A percentile compares a stretch with the other conserved stretches of the same genome.
phyloP scores from a whole-genome alignment of 192 early-diverging fungal species.

The Geranomyces michiganensis region DNA sequence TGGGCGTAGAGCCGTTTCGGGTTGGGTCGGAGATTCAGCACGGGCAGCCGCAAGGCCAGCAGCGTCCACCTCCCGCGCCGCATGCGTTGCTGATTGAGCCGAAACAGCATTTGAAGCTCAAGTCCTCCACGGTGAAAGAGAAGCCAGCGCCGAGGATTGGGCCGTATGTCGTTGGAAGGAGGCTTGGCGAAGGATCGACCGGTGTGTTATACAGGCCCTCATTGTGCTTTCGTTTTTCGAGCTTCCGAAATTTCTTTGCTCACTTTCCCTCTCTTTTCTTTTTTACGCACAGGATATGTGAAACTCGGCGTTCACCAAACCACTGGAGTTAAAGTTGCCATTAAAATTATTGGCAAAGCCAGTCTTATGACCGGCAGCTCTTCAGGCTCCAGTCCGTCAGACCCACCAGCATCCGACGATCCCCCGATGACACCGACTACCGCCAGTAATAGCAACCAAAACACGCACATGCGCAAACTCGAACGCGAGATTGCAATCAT shows the following conservation, averaged over 20 bases:
- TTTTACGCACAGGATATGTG: constrained; percentile 44
- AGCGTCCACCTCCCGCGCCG: too few species aligned
- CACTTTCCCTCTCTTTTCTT: not conserved
- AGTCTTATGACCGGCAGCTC: constrained; percentile 17
- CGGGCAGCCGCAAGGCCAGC: too few species aligned
- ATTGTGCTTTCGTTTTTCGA: not conserved
- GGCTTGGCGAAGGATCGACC: constrained; percentile 59
- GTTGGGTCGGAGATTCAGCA: too few species aligned
- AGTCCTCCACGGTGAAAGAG: too few species aligned
- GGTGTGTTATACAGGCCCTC: constrained; percentile 31
- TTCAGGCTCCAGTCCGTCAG: not conserved
- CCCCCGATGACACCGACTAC: not conserved
- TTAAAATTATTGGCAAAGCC: constrained; percentile 60
- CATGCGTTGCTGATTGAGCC: too few species aligned
- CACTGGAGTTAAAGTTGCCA: constrained; percentile 51
- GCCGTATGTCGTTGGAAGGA: constrained; percentile 57
- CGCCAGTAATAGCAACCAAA: too few species aligned
- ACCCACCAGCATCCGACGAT: not conserved
- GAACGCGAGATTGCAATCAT: constrained; percentile 66
- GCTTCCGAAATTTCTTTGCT: not conserved
- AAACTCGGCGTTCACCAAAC: constrained; percentile 57
- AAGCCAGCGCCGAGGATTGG: constrained; percentile 45
- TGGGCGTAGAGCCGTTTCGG: too few species aligned
- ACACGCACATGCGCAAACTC: constrained; percentile 44
- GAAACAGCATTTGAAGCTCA: too few species aligned